Evolutionary conservation across 257 asterid genomes (phyloP).

Genomic region (Solanum chiquidenum): DNA sequence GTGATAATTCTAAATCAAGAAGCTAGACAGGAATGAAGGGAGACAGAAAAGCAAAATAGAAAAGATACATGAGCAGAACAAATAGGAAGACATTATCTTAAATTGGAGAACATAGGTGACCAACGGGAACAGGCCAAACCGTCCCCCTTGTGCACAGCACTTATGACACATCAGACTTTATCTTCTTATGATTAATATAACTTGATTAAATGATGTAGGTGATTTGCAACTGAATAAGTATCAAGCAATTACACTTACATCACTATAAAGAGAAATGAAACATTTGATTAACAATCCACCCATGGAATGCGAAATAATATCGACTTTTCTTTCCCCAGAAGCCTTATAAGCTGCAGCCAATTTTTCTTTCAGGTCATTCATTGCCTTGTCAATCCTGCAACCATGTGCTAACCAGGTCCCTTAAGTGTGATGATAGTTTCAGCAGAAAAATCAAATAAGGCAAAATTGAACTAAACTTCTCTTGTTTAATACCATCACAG

Average conservation of each 20-base stretch:
- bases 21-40: not conserved
- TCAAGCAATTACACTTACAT: constrained; percentile 38
- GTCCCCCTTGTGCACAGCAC: not conserved
- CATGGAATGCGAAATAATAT: constrained; percentile 82
- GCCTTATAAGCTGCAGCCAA: constrained; percentile 74
- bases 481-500: not conserved
- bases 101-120: not conserved
- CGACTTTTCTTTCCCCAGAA: constrained; percentile 90
- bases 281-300: constrained; percentile 80
- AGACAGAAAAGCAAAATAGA: not conserved
- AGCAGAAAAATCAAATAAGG: not conserved
- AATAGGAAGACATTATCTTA: not conserved
- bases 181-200: not conserved
- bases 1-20: not conserved
- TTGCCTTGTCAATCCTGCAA: constrained; percentile 63
- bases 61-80: not conserved
- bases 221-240: not conserved
- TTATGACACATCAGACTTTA: not conserved
- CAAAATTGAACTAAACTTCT: not conserved
- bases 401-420: not conserved
- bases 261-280: constrained; percentile 50
- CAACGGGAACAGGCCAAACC: not conserved
- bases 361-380: constrained; percentile 61
- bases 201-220: not conserved
- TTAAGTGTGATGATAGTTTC: not conserved